Conservation (phyloP, 805 yeast genomes). For the Yarrowia bubula region DNA sequence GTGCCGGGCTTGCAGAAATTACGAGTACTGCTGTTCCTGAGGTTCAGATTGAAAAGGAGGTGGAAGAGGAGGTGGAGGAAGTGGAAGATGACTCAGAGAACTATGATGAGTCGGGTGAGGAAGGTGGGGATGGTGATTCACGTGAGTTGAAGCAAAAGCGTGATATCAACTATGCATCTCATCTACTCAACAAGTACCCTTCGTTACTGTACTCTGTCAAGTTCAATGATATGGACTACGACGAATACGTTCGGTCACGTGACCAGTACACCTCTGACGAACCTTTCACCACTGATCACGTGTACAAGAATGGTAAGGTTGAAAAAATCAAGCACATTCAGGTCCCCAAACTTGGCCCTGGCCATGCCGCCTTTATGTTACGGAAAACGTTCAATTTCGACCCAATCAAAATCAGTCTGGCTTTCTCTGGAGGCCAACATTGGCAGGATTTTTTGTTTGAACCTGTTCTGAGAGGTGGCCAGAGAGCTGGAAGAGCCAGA, state of each 20-base stretch:
- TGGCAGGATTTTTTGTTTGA: neutral
- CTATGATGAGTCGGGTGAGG: neutral
- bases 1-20: too few species aligned
- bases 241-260: neutral
- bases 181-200: neutral
- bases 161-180: neutral
- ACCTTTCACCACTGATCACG: conserved; percentile 12
- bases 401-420: neutral
- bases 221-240: conserved; percentile 8
- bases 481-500: neutral
- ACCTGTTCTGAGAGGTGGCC: conserved; percentile 3
- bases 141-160: neutral
- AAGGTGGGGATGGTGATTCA: neutral
- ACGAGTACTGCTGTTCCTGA: too few species aligned
- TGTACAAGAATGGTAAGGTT: neutral
- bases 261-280: neutral
- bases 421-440: neutral
- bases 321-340: conserved; percentile 11
- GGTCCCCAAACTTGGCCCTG: neutral
- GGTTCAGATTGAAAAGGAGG: neutral
- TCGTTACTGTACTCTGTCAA: neutral
- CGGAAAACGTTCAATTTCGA: conserved; percentile 5
- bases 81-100: neutral
- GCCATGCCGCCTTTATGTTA: neutral
- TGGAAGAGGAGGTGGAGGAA: neutral